Conservation (phyloP, 139 green algal species). For the Nannochloris sp. region DNA sequence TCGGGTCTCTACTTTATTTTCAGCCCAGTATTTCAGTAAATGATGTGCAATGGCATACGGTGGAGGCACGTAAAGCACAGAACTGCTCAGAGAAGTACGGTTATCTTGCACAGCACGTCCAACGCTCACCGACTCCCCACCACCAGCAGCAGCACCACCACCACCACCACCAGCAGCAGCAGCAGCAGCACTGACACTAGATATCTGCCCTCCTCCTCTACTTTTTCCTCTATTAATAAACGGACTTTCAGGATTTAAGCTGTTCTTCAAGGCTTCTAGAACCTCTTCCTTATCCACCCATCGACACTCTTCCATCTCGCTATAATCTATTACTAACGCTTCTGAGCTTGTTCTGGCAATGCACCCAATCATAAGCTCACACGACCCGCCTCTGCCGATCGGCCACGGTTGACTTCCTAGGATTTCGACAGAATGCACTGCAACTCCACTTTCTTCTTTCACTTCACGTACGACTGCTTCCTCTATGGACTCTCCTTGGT, state of each 20-base stretch:
- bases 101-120: too few relatives aligned
- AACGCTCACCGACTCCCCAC: too few relatives aligned
- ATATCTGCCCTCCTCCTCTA: not conserved
- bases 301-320: conserved; percentile 72
- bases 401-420: conserved; percentile 67
- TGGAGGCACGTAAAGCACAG: conserved; percentile 67
- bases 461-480: conserved; percentile 67
- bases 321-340: conserved; percentile 50
- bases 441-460: conserved; percentile 53
- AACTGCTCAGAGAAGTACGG: not conserved
- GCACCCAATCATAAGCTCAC: conserved; percentile 85
- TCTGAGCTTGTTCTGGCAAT: conserved; percentile 54
- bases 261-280: conserved; percentile 5
- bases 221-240: conserved; percentile 3
- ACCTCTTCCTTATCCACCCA: conserved; percentile 31
- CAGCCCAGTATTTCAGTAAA: conserved; percentile 57
- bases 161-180: conserved; percentile 4
- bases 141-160: too few relatives aligned
- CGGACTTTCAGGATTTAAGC: not conserved
- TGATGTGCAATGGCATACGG: conserved; percentile 73
- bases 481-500: conserved; percentile 75
- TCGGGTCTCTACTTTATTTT: conserved; percentile 11
- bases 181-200: too few relatives aligned
- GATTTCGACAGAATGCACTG: conserved; percentile 29
- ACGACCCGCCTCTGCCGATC: conserved; percentile 53